Percentiles rank a stretch among this genome's conserved stretches.
Conservation (phyloP, 2,329 filamentous ascomycete species). For the Ambrosiella beaveri region DNA sequence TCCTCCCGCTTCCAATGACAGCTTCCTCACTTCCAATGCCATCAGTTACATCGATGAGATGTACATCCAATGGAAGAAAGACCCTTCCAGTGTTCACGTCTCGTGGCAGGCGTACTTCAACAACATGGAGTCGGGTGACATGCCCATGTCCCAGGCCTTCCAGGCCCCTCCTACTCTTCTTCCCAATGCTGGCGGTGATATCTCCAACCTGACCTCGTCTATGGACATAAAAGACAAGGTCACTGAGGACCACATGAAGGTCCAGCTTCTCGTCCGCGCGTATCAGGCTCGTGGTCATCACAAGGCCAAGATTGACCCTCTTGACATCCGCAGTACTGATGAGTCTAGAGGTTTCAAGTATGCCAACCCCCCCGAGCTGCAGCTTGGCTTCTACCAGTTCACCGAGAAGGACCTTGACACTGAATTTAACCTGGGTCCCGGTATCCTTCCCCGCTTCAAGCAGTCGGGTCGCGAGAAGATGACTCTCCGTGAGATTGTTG, state of each 20-base stretch:
- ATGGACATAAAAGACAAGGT: constrained; percentile 61
- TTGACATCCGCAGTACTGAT: constrained; percentile 62
- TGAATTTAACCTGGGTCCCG: constrained; percentile 81
- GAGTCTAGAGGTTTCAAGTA: constrained; percentile 72
- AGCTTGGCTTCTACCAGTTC: constrained; percentile 88
- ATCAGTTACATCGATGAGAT: constrained; percentile 99
- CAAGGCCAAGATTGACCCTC: constrained; percentile 92
- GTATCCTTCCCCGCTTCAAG: constrained; percentile 88
- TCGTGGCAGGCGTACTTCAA: constrained; percentile 99
- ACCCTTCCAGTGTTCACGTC: constrained; percentile 83
- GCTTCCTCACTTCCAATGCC: constrained; percentile 88
- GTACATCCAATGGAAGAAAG: constrained; percentile 94
- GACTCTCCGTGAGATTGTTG: constrained; percentile 88
- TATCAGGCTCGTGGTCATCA: constrained; percentile 97
- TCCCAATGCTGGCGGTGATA: constrained; percentile 60
- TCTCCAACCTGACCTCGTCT: constrained; percentile 55
- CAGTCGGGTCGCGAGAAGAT: constrained; percentile 81
- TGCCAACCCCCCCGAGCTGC: constrained; percentile 78
- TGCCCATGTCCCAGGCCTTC: constrained; percentile 95
- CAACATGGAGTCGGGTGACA: constrained; percentile 96
- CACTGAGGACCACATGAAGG: constrained; percentile 81
- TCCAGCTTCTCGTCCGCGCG: constrained; percentile 88
- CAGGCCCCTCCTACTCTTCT: constrained; percentile 87
- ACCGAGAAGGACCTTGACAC: constrained; percentile 84
- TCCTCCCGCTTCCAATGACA: constrained; percentile 70